These are phyloP conservation scores for Avena eriantha DNA, from an alignment of 176 grass and related monocot genomes.

Conservation along the genomic window DNA sequence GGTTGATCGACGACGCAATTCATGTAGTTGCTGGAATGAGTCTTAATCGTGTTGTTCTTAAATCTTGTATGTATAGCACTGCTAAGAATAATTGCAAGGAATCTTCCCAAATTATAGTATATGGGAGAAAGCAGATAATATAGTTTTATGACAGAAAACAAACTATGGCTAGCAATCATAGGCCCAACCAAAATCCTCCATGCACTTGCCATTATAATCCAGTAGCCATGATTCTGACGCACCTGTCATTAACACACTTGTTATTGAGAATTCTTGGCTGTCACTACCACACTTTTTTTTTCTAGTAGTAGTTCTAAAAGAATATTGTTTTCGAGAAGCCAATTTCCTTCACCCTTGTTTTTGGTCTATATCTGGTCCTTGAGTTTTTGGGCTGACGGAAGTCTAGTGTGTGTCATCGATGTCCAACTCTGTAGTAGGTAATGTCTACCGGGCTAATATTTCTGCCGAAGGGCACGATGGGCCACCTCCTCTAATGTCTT, in stretches of 20 bases:
- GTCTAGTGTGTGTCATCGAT: no score
- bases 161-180: neutral
- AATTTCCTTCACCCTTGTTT: neutral
- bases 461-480: no score
- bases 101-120: conserved; percentile 1
- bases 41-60: neutral
- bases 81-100: neutral
- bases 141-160: neutral
- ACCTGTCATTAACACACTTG: neutral
- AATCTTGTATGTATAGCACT: neutral
- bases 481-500: no score
- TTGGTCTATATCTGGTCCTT: no score
- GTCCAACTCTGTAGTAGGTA: no score
- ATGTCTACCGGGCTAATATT: no score
- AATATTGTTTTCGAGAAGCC: neutral
- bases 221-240: neutral
- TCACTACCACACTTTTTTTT: neutral
- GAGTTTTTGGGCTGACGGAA: no score
- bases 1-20: no score
- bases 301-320: no score
- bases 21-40: conserved; percentile 6
- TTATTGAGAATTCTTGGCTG: no score
- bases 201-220: neutral
- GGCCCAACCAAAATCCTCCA: neutral
- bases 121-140: neutral